Base-by-base conservation (phyloP, 805 yeast genomes). In the Cyberlindnera veronae region DNA sequence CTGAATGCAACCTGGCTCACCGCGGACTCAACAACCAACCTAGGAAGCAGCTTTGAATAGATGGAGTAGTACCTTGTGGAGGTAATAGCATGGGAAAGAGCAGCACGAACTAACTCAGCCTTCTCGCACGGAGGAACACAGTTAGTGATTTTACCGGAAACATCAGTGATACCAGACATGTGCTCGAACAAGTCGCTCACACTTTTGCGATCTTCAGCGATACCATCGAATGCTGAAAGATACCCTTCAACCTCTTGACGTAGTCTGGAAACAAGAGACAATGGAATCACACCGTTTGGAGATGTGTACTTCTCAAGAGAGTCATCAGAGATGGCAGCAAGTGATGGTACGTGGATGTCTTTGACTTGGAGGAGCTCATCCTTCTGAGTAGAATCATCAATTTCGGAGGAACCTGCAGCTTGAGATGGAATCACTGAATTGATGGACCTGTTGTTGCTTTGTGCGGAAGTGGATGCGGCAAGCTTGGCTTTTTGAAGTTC, bases 31-130 rank as follows among this genome's bases (percentile, higher is more conserved):
- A 89, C 72, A 3, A 88, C 73, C 16, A 83, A 64, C 38, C 71
- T 73, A 1, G 96, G 96, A 40, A 87, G 62, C 3, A 85, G 54
- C n/a, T 72, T 69, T 4, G 74, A 67, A 50, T 84, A 81, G 10
- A 79, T 64, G 1, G 84, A 76, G 59, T 68, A 84, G 55, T 87
- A 86, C 53, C 96, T 72, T 1, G 90, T 76, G 1, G 88, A 72
- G 4, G 95, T 80, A 30, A 91, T 77, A 1, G 81, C 75, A 61
- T 84, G 88, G 14, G 89, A 77, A 18, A 84, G 74, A 1, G 91
- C 72, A 32, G 83, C 81, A 41, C 81, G 76, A 5, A 85, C 68
- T 18, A 77, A 54, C 32, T 68, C 58, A 31, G 79, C 61, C 55
- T 68, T 62, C 43, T 74, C 68, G 42, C 68, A 53, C 38, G 58